phyloP scores from a whole-genome alignment of 129 eudicot species.

The Pulicaria dysenterica region DNA sequence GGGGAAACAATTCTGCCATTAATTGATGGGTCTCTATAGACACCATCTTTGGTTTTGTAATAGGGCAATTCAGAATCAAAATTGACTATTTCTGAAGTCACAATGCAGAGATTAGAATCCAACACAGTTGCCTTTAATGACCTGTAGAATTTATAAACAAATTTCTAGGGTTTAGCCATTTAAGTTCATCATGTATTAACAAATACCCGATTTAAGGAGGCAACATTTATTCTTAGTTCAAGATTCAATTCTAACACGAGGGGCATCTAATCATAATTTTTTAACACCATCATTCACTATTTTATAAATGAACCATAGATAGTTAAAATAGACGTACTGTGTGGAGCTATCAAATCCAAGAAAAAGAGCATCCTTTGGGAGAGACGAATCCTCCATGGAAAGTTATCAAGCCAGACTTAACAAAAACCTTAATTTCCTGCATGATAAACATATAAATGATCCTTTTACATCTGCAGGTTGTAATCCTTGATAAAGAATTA shows the following conservation, averaged over 20 bases:
- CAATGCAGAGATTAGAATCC: slow-evolving; percentile 67
- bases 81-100: slow-evolving; percentile 57
- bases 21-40: slow-evolving; percentile 62
- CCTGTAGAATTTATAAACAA: slow-evolving; percentile 41
- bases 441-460: neutral
- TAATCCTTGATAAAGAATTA: neutral
- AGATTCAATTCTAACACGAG: neutral
- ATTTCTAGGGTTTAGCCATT: neutral
- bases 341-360: slow-evolving; percentile 88
- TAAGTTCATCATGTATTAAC: slow-evolving; percentile 9
- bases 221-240: slow-evolving; percentile 1
- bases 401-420: slow-evolving; percentile 12
- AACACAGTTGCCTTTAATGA: slow-evolving; percentile 88
- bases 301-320: neutral
- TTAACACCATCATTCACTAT: neutral
- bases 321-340: slow-evolving; percentile 51
- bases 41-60: slow-evolving; percentile 96
- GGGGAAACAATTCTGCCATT: slow-evolving; percentile 83
- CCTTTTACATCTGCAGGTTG: too few relatives aligned
- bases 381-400: slow-evolving; percentile 58
- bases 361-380: slow-evolving; percentile 73
- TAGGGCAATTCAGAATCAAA: slow-evolving; percentile 81
- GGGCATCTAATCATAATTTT: neutral
- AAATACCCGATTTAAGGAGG: slow-evolving; percentile 5
- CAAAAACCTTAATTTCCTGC: slow-evolving; percentile 7